These are phyloP conservation scores for Blastomyces parvus DNA, from an alignment of 2,329 filamentous ascomycete genomes.

Conservation along the genomic window DNA sequence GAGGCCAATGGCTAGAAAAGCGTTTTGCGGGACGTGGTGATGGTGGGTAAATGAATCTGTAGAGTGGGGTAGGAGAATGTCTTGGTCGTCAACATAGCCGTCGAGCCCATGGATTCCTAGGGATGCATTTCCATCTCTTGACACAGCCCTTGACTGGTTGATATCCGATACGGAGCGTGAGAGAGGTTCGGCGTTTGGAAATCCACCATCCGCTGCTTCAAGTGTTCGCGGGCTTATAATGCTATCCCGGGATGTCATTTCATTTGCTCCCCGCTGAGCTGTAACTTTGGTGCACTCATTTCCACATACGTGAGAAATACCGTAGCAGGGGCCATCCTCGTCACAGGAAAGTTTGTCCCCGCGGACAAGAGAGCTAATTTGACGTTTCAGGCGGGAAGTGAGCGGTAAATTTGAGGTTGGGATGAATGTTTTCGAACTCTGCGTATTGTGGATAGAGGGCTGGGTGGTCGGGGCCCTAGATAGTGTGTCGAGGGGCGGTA, in stretches of 20 bases:
- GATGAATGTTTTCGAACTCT: neutral
- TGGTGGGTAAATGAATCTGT: constrained; percentile 52
- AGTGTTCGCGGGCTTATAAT: neutral
- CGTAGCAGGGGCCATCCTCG: constrained; percentile 51
- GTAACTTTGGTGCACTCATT: constrained; percentile 48
- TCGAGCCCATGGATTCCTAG: constrained; percentile 13
- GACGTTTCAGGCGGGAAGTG: constrained; percentile 10
- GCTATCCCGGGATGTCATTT: neutral
- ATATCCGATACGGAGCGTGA: neutral
- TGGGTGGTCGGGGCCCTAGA: neutral
- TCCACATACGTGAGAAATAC: constrained; percentile 53
- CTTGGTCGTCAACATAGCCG: constrained; percentile 18
- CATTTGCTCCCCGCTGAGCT: constrained; percentile 16
- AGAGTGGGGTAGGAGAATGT: constrained; percentile 14
- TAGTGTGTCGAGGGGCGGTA: neutral
- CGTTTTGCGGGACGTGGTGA: constrained; percentile 90
- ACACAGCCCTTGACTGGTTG: neutral
- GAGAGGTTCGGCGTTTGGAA: neutral
- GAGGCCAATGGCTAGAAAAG: constrained; percentile 87
- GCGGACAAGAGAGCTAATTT: constrained; percentile 13
- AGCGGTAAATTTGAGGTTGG: constrained; percentile 7
- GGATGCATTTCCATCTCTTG: neutral
- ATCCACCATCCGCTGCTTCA: neutral
- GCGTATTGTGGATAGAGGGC: neutral
- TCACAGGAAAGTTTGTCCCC: constrained; percentile 36